phyloP scores from a whole-genome alignment of 169 alveolate genomes.

The Plasmodium malariae region DNA sequence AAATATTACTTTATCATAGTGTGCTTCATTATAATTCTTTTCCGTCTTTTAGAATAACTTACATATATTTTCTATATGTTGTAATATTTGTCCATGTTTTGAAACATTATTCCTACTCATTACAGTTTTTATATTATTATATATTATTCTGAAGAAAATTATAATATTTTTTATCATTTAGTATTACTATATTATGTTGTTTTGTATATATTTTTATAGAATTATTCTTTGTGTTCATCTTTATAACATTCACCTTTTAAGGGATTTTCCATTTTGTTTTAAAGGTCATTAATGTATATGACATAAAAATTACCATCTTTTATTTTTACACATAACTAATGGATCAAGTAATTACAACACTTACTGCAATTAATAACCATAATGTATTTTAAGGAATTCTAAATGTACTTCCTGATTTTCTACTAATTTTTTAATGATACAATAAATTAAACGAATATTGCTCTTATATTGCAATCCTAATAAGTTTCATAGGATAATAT shows the following conservation, averaged over 20 bases:
- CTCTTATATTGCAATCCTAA: not conserved
- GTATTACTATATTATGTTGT: not conserved
- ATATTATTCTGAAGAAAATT: not conserved
- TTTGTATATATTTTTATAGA: not conserved
- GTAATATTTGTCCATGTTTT: not conserved
- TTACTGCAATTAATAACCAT: not conserved
- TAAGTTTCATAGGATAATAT: not conserved
- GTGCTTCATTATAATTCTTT: not conserved
- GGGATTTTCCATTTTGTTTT: not conserved
- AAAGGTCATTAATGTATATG: not conserved
- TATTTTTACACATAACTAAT: not conserved
- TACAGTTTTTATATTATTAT: too few species aligned
- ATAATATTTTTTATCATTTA: not conserved
- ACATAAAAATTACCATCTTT: not conserved
- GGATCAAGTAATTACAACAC: not conserved
- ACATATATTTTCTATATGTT: not conserved
- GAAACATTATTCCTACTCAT: not conserved
- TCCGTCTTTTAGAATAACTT: not conserved
- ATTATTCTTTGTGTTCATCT: not conserved
- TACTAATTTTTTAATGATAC: not conserved
- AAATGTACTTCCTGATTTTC: not conserved
- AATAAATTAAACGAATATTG: not conserved
- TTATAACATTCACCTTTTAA: not conserved
- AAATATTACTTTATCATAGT: not conserved
- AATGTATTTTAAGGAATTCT: not conserved